Base-by-base conservation (phyloP, 2,329 filamentous ascomycete genomes). In the Volutella citrinella region DNA sequence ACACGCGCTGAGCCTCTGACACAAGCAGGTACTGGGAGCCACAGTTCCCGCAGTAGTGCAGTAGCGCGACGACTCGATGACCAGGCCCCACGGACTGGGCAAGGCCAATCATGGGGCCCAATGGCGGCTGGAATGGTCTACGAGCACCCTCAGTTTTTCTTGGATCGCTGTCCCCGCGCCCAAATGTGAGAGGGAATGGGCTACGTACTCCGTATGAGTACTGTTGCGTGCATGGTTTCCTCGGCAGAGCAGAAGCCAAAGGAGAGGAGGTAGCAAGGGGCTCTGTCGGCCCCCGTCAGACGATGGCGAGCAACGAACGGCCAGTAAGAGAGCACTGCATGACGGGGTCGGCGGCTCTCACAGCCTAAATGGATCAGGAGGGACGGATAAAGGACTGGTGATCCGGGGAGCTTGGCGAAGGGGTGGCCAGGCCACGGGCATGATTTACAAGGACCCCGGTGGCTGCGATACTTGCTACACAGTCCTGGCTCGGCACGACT, bases 1-100 rank as follows among this genome's bases (percentile, higher is more conserved):
- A n/a, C n/a, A n/a, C n/a, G n/a, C n/a, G n/a, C 26, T 9, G 19
- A 38, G 27, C 21, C 32, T 45, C 45, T 51, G 45, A 51, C 47
- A 43, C 45, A 51, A 51, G 43, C 47, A 43, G 30, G 30, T 31
- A 35, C 28, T 24, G 32, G 29, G 21, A 27, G 24, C 18, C 39
- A 32, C 30, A 30, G 35, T 36, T 36, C 36, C 32, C 36, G 16
- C 32, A 42, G 35, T 23, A 30, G 32, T 17, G 32, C 27, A 15
- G 22, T 19, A 34, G 36, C 30, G 36, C 25, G 20, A 11, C 23
- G 39, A 22, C 21, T 18, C 27, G 27, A 20, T 19, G 28, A 27
- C 12, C 30, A 28, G 38, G 18, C 28, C 32, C 19, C 20, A 34
- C 19, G 31, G 39, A 27, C n/a, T n/a, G n/a, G n/a, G n/a, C n/a